These are phyloP conservation scores for Ophiostoma montium DNA, from an alignment of 2,329 filamentous ascomycete genomes.

Conservation along the genomic window DNA sequence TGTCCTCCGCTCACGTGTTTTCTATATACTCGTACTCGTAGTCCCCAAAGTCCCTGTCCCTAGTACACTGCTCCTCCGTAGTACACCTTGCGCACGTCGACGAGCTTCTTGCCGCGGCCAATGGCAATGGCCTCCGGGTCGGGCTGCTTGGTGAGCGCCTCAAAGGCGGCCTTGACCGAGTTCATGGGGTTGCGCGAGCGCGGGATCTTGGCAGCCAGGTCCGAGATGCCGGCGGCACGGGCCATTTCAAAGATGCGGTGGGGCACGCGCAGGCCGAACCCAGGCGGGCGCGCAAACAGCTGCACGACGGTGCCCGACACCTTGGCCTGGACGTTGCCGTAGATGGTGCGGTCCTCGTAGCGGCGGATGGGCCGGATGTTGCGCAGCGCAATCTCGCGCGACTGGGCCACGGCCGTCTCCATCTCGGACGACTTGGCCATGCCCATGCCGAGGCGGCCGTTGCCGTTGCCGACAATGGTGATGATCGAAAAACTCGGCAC, in stretches of 20 bases:
- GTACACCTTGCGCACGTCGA: slow-evolving; percentile 94
- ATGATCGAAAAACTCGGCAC: slow-evolving; percentile 63
- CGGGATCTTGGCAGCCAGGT: slow-evolving; percentile 70
- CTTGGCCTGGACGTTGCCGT: slow-evolving; percentile 70
- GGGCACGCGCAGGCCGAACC: slow-evolving; percentile 86
- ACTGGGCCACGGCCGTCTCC: slow-evolving; percentile 53
- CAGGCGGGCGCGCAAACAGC: slow-evolving; percentile 77
- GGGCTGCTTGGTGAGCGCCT: slow-evolving; percentile 70
- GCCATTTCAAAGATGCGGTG: slow-evolving; percentile 91
- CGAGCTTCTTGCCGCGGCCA: slow-evolving; percentile 83
- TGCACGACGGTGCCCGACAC: slow-evolving; percentile 76
- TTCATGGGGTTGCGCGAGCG: slow-evolving; percentile 95
- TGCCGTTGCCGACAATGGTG: slow-evolving; percentile 71
- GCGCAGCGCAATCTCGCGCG: slow-evolving; percentile 66
- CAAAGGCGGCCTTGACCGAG: slow-evolving; percentile 78
- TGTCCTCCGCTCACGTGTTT: background rate
- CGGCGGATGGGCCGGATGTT: slow-evolving; percentile 87
- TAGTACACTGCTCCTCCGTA: slow-evolving; percentile 66
- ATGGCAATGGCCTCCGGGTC: slow-evolving; percentile 82
- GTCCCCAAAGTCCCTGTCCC: too few species aligned
- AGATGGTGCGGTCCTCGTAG: slow-evolving; percentile 89
- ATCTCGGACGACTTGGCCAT: slow-evolving; percentile 75
- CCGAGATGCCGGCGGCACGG: slow-evolving; percentile 70
- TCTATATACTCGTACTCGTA: too few species aligned
- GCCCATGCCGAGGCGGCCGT: slow-evolving; percentile 77